Evolutionary conservation across 2,329 filamentous ascomycete species (phyloP).

Genomic region (Arthroderma sp.): DNA sequence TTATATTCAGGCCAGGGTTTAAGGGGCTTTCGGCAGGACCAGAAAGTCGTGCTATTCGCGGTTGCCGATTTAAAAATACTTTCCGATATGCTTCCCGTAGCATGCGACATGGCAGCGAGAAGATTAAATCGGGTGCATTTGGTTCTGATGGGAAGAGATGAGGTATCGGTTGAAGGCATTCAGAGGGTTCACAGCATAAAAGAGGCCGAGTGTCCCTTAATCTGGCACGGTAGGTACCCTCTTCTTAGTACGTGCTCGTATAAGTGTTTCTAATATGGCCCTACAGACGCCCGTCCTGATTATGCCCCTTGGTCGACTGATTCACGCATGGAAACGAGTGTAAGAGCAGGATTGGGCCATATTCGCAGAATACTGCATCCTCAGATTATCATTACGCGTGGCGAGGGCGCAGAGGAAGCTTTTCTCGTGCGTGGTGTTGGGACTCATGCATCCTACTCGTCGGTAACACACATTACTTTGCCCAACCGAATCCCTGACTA

Average conservation of each 20-base stretch:
- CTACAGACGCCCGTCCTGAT: constrained; percentile 60
- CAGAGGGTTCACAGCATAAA: constrained; percentile 68
- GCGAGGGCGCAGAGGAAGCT: constrained; percentile 49
- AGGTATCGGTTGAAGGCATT: constrained; percentile 55
- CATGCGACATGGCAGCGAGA: constrained; percentile 69
- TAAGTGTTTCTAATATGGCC: neutral
- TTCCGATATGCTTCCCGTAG: constrained; percentile 60
- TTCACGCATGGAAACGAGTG: constrained; percentile 51
- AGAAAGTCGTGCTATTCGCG: constrained; percentile 66
- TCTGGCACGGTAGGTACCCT: constrained; percentile 41
- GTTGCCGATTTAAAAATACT: constrained; percentile 62
- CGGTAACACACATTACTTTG: constrained; percentile 59
- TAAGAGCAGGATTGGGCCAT: constrained; percentile 54
- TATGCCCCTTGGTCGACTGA: constrained; percentile 56
- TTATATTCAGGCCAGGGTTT: constrained; percentile 47
- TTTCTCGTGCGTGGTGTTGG: constrained; percentile 53
- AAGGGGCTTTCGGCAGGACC: constrained; percentile 38
- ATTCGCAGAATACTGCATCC: constrained; percentile 64
- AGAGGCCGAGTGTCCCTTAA: constrained; percentile 49
- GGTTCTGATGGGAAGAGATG: constrained; percentile 59
- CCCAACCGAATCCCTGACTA: constrained; percentile 49
- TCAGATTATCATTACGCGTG: constrained; percentile 62
- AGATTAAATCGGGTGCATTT: constrained; percentile 67
- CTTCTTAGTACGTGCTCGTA: constrained; percentile 17
- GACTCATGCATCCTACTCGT: constrained; percentile 38